A percentile compares a stretch with the other conserved stretches of the same genome.
phyloP scores from a whole-genome alignment of 2,329 filamentous ascomycete species.

The Exophiala phaeomuriformis region DNA sequence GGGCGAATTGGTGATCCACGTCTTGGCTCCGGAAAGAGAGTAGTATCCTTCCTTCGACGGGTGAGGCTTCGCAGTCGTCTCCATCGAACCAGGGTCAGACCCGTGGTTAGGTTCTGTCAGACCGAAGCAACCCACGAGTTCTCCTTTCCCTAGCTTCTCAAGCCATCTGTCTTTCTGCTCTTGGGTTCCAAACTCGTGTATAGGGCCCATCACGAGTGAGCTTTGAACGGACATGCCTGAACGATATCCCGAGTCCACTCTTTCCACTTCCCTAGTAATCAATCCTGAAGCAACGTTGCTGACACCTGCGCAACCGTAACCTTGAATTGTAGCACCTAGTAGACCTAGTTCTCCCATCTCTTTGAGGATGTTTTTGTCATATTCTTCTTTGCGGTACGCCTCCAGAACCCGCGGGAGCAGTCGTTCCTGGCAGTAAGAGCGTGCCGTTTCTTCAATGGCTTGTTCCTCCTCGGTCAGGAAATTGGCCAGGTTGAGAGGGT shows the following conservation, averaged over 20 bases:
- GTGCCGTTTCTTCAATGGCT: conserved; percentile 81
- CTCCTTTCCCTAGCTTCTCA: conserved; percentile 72
- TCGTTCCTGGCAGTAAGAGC: conserved; percentile 87
- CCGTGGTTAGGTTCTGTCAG: conserved; percentile 90
- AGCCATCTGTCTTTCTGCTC: conserved; percentile 83
- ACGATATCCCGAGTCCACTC: conserved; percentile 84
- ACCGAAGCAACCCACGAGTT: conserved; percentile 77
- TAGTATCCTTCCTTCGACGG: conserved; percentile 77
- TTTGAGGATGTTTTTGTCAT: conserved; percentile 74
- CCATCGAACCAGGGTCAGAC: conserved; percentile 85
- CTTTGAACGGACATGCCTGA: conserved; percentile 92
- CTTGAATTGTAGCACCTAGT: conserved; percentile 75
- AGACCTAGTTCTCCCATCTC: conserved; percentile 94
- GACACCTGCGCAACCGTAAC: conserved; percentile 80
- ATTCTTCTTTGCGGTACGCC: conserved; percentile 78
- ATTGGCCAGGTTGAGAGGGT: conserved; percentile 68
- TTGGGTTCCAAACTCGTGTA: conserved; percentile 75
- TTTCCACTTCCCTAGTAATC: conserved; percentile 83
- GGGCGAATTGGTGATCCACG: conserved; percentile 92
- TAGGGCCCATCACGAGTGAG: conserved; percentile 87
- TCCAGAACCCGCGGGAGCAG: conserved; percentile 79
- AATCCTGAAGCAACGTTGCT: conserved; percentile 82
- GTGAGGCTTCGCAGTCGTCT: conserved; percentile 76
- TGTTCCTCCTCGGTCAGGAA: conserved; percentile 84
- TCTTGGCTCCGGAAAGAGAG: conserved; percentile 73